Base-by-base conservation (phyloP, 148 eudicot genomes). In the Dysphania ambrosioides region DNA sequence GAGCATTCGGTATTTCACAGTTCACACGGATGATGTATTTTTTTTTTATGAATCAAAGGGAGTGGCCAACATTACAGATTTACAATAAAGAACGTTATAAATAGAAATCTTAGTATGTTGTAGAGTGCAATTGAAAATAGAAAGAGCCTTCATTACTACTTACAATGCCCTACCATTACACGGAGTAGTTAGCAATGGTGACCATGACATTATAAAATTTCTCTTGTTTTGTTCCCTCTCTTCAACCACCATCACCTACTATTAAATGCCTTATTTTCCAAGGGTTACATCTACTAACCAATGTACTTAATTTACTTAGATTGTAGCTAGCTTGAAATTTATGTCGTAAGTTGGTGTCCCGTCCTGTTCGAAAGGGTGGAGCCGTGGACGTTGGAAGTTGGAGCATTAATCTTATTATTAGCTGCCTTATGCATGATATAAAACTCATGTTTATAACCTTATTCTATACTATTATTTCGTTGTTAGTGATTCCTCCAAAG, bases 361-460 rank as follows among this genome's bases (percentile, higher is more conserved):
- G 21, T 21, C 41, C 4, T 27, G n/a, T n/a, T n/a, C n/a, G n/a
- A n/a, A n/a, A 32, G 41, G 6, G 70, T 62, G 79, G 53, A 77
- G 30, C 30, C 6, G 70, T 62, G 79, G 53, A 77, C n/a, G 69
- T 70, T 34, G 69, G 79, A 30, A 49, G 79, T 77, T 77, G 69
- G 62, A 27, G 36, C 60, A 44, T 77, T 77, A 65, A 42, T 24
- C 2, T 16, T 21, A 65, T 62, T 21, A 70, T 60, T 32, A 11
- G 66, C 30, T 41, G 3, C 5, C 16, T 57, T 31, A 19, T 1
- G 21, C 51, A 47, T 47, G 4, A 30, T 42, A 69, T 76, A 30
- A 62, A 16, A 47, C 58, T 5, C 12, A 35, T 56, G n/a, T 6
- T 29, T 63, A 55, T 12, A 5, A 21, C 6, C 42, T 32, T 32